Evolutionary conservation across 2,329 filamentous ascomycete species (phyloP).

Genomic region (Ophiostoma quercus): DNA sequence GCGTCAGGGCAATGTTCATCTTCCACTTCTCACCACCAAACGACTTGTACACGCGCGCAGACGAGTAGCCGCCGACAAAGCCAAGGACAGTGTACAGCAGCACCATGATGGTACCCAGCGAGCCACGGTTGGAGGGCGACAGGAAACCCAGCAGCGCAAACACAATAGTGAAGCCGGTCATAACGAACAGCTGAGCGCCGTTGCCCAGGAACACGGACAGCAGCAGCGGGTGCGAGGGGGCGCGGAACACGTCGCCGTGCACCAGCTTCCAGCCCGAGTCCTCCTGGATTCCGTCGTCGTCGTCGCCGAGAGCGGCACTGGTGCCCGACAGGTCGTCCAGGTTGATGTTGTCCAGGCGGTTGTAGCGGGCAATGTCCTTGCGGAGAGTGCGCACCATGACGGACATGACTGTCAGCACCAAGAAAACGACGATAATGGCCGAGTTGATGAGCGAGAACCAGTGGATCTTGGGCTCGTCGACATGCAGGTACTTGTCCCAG

Average conservation of each 20-base stretch:
- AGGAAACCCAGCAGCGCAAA: constrained; percentile 93
- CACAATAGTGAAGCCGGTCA: constrained; percentile 89
- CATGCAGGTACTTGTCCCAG: constrained; percentile 98
- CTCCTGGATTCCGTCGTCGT: constrained; percentile 88
- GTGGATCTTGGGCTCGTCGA: constrained; percentile 96
- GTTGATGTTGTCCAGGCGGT: constrained; percentile 84
- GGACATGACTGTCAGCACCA: constrained; percentile 87
- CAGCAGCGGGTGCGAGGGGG: constrained; percentile 74
- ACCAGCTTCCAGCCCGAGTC: constrained; percentile 98
- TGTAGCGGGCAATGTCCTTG: constrained; percentile 96
- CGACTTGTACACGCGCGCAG: constrained; percentile 87
- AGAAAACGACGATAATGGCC: constrained; percentile 86
- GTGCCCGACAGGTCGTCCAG: constrained; percentile 83
- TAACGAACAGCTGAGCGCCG: constrained; percentile 93
- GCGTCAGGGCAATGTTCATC: constrained; percentile 83
- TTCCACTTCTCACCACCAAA: constrained; percentile 93
- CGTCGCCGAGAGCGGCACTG: constrained; percentile 48
- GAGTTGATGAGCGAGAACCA: constrained; percentile 99
- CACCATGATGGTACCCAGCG: constrained; percentile 86
- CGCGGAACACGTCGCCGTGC: constrained; percentile 93
- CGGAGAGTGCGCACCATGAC: constrained; percentile 80
- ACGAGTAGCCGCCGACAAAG: constrained; percentile 86
- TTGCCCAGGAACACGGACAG: constrained; percentile 87
- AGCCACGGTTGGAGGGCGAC: constrained; percentile 91
- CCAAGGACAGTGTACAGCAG: constrained; percentile 90